These are phyloP conservation scores for Davidsoniella virescens DNA, from an alignment of 2,329 filamentous ascomycete genomes.

Conservation along the genomic window DNA sequence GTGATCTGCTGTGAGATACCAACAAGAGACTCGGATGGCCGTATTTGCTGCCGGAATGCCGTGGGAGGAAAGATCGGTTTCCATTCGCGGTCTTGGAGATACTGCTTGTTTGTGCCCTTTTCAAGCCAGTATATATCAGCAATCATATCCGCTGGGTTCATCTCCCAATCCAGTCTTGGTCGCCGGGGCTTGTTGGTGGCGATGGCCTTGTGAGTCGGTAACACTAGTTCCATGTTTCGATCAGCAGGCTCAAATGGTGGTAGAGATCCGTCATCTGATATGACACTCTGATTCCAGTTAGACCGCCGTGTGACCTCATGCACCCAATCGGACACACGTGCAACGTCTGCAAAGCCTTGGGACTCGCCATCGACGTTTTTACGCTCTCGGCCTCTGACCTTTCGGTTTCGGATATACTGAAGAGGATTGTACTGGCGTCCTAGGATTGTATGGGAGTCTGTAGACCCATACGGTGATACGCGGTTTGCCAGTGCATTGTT, in stretches of 20 bases:
- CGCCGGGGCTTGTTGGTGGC: slow-evolving; percentile 45
- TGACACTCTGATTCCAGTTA: not conserved
- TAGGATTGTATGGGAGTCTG: slow-evolving; percentile 25
- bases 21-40: slow-evolving; percentile 16
- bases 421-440: slow-evolving; percentile 77
- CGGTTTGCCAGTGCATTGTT: slow-evolving; percentile 10
- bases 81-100: slow-evolving; percentile 68
- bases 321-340: slow-evolving; percentile 60
- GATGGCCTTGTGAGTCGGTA: slow-evolving; percentile 26
- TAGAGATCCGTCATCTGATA: slow-evolving; percentile 17
- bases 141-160: slow-evolving; percentile 69
- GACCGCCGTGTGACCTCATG: slow-evolving; percentile 37
- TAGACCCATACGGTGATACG: slow-evolving; percentile 14
- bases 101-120: slow-evolving; percentile 58
- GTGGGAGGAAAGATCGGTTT: slow-evolving; percentile 44
- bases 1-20: slow-evolving; percentile 21
- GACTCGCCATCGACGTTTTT: slow-evolving; percentile 55
- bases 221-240: slow-evolving; percentile 26
- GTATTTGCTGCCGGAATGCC: slow-evolving; percentile 11
- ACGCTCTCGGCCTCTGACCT: slow-evolving; percentile 64
- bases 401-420: slow-evolving; percentile 82
- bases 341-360: slow-evolving; percentile 62
- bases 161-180: slow-evolving; percentile 69
- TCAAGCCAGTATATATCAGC: slow-evolving; percentile 88
- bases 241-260: slow-evolving; percentile 32